Evolutionary conservation across 345 rosid genomes (phyloP).

Genomic region (Leavenworthia alabamica): DNA sequence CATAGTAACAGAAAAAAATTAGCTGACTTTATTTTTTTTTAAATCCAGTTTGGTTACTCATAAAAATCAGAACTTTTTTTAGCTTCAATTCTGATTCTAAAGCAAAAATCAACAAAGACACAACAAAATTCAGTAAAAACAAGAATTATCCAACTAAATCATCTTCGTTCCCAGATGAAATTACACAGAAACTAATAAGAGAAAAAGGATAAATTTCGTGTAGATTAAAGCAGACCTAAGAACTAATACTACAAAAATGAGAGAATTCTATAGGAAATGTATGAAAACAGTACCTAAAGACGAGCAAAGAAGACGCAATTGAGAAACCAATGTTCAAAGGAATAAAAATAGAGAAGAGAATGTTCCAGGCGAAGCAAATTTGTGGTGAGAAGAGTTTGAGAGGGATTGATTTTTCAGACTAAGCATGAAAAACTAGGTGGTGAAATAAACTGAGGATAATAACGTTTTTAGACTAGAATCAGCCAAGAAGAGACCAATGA

Average conservation of each 20-base stretch:
- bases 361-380: too few relatives aligned
- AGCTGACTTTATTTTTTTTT: too few relatives aligned
- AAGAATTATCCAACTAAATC: neutral
- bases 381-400: constrained; percentile 38
- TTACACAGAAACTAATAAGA: too few relatives aligned
- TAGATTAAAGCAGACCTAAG: neutral
- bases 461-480: neutral
- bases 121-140: neutral
- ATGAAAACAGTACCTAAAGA: constrained; percentile 15
- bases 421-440: neutral
- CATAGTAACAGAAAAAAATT: constrained; percentile 5
- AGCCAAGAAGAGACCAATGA: neutral
- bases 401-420: constrained; percentile 26
- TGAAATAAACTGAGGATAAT: constrained; percentile 16
- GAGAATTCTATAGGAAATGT: neutral
- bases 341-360: too few relatives aligned
- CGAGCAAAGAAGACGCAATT: constrained; percentile 5
- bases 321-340: constrained; percentile 28
- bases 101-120: too few relatives aligned
- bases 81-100: neutral
- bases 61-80: too few relatives aligned
- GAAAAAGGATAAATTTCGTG: neutral
- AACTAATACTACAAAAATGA: neutral
- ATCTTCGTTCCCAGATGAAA: neutral
- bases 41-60: too few relatives aligned